Percentiles rank a stretch among this genome's conserved stretches.
These are phyloP conservation scores for Leptomonas seymouri DNA, from an alignment of 208 protist species.

Conservation along the genomic window DNA sequence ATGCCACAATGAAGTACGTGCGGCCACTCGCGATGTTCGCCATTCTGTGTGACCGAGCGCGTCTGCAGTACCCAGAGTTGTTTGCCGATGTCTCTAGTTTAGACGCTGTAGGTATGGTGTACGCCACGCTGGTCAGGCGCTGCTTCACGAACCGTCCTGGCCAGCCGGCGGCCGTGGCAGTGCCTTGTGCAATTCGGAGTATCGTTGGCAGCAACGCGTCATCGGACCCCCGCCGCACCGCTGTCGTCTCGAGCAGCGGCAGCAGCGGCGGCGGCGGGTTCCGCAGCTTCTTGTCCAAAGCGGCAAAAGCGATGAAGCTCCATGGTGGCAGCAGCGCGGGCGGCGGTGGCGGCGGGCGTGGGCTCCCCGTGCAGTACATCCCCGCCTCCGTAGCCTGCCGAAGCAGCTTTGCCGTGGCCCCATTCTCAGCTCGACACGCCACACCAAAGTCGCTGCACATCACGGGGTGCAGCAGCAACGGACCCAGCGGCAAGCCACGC, in stretches of 20 bases:
- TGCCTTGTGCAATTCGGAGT: slow-evolving; percentile 12
- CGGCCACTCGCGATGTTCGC: slow-evolving; percentile 20
- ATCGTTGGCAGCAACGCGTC: slow-evolving; percentile 19
- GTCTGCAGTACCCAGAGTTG: slow-evolving; percentile 47
- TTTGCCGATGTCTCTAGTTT: slow-evolving; percentile 41
- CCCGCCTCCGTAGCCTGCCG: slow-evolving; percentile 25
- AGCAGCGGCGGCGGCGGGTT: slow-evolving; percentile 27
- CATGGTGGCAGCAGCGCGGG: slow-evolving; percentile 8
- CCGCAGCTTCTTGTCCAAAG: slow-evolving; percentile 59
- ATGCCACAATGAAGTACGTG: slow-evolving; percentile 8
- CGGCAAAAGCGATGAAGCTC: slow-evolving; percentile 59
- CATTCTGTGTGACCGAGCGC: slow-evolving; percentile 21
- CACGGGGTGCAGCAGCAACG: not conserved
- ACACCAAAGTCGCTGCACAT: slow-evolving; percentile 9
- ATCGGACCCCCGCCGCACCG: slow-evolving; percentile 1
- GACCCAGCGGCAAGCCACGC: not conserved
- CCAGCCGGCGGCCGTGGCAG: not conserved
- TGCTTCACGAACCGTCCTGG: slow-evolving; percentile 19
- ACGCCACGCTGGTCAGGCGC: slow-evolving; percentile 18
- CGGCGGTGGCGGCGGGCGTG: slow-evolving; percentile 14
- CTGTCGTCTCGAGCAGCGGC: slow-evolving; percentile 12
- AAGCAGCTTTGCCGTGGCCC: slow-evolving; percentile 18
- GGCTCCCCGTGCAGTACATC: slow-evolving; percentile 30
- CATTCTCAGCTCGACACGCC: slow-evolving; percentile 10
- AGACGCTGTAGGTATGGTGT: slow-evolving; percentile 20